Percentiles rank a stretch among this genome's conserved stretches.
These are phyloP conservation scores for Colletotrichum lini DNA, from an alignment of 2,329 filamentous ascomycete species.

Conservation along the genomic window DNA sequence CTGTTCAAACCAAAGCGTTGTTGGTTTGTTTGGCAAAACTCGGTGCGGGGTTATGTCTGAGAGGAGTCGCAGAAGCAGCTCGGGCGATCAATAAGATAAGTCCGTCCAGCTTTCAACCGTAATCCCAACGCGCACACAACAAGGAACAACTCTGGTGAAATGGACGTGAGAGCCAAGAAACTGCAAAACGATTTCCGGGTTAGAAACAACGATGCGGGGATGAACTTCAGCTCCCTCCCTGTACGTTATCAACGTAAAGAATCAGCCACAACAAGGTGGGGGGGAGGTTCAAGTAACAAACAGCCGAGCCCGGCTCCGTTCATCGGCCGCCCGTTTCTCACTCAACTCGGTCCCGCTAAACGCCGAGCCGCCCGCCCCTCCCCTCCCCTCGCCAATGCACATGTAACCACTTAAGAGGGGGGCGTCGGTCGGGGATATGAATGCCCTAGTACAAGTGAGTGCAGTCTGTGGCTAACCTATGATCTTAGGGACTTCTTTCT, in stretches of 20 bases:
- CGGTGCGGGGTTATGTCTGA: background rate
- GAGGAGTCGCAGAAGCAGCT: background rate
- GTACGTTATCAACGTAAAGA: constrained; percentile 4
- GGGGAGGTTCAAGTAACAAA: constrained; percentile 25
- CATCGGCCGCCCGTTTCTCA: constrained; percentile 23
- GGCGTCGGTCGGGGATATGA: background rate
- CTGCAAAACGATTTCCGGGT: background rate
- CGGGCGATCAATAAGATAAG: background rate
- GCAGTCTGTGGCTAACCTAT: too few relatives aligned
- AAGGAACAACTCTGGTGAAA: background rate
- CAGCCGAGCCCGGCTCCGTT: constrained; percentile 24
- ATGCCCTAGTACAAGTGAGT: too few relatives aligned
- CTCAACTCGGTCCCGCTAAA: constrained; percentile 11
- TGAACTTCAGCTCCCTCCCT: background rate
- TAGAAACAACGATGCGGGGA: background rate
- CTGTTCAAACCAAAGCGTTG: background rate
- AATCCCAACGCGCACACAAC: background rate
- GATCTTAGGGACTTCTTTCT: too few relatives aligned
- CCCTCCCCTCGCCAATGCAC: constrained; percentile 29
- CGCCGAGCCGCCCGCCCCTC: background rate
- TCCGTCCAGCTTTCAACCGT: background rate
- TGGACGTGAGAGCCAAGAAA: background rate
- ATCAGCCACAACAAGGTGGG: background rate
- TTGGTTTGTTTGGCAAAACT: too few relatives aligned
- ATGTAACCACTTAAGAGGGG: constrained; percentile 21